A percentile compares a stretch with the other conserved stretches of the same genome.
phyloP scores from a whole-genome alignment of 164 flowering plant species.

The Buxus sempervirens region DNA sequence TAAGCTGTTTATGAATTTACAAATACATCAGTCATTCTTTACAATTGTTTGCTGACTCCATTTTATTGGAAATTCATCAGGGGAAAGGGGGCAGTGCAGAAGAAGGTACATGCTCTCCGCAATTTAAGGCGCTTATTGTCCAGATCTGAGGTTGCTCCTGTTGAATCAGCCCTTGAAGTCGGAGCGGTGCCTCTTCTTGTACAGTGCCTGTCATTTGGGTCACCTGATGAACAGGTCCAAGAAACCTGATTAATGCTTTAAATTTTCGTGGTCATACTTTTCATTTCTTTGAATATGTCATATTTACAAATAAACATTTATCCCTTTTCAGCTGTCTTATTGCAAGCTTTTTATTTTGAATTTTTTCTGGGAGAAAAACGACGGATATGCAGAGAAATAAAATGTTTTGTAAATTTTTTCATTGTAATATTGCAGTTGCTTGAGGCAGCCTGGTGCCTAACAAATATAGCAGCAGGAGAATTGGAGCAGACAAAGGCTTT shows the following conservation, averaged over 20 bases:
- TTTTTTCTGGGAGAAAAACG: too few species aligned
- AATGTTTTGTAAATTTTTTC: too few species aligned
- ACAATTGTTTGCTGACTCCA: neutral
- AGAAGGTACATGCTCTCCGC: constrained; percentile 65
- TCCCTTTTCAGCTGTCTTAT: neutral
- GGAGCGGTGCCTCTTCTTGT: constrained; percentile 79
- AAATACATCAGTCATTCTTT: neutral
- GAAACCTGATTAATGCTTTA: neutral
- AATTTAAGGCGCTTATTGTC: constrained; percentile 80
- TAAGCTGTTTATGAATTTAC: neutral
- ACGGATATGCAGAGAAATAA: too few species aligned
- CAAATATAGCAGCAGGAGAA: constrained; percentile 95
- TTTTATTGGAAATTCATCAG: constrained; percentile 28
- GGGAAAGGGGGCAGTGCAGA: constrained; percentile 84
- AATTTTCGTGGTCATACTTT: neutral
- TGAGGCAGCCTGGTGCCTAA: constrained; percentile 98
- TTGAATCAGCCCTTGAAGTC: constrained; percentile 72
- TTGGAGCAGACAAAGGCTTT: constrained; percentile 89
- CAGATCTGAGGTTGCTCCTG: constrained; percentile 81
- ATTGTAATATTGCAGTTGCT: constrained; percentile 68
- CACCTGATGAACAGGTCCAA: constrained; percentile 95
- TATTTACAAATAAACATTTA: neutral
- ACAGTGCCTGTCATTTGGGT: constrained; percentile 93
- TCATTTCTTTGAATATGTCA: neutral
- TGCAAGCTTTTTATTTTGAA: too few species aligned